Evolutionary conservation across 257 asterid species (phyloP).

Genomic region (Nicotiana knightiana): DNA sequence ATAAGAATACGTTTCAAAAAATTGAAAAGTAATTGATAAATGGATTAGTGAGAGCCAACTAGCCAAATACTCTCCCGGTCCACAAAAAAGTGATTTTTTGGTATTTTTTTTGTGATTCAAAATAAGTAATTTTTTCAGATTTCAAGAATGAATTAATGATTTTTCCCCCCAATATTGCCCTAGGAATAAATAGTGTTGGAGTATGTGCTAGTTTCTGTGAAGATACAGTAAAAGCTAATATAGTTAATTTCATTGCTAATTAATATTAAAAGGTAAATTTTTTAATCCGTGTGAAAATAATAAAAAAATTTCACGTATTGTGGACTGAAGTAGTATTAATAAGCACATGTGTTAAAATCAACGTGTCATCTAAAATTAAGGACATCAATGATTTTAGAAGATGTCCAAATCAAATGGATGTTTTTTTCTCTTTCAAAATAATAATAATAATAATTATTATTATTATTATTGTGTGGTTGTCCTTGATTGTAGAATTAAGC

Average conservation of each 20-base stretch:
- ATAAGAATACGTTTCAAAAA: not conserved
- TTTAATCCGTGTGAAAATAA: no score
- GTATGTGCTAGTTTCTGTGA: no score
- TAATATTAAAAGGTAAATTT: no score
- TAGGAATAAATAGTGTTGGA: no score
- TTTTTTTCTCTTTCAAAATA: not conserved
- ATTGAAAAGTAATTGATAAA: not conserved
- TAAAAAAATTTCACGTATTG: no score
- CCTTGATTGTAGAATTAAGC: not conserved
- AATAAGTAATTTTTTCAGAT: no score
- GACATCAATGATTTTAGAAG: slow-evolving; percentile 4
- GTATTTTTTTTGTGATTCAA: no score
- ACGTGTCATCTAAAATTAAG: not conserved
- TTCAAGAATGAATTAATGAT: no score
- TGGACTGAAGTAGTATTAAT: not conserved
- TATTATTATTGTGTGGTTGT: not conserved
- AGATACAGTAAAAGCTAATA: no score
- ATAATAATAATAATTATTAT: not conserved
- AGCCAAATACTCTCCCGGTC: not conserved
- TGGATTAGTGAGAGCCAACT: not conserved
- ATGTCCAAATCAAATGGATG: slow-evolving; percentile 1
- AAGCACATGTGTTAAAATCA: not conserved
- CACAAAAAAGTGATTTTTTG: no score
- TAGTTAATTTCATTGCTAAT: no score
- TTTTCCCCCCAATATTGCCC: no score